phyloP scores from a whole-genome alignment of 176 grass and related monocot species.

The Canna indica region DNA sequence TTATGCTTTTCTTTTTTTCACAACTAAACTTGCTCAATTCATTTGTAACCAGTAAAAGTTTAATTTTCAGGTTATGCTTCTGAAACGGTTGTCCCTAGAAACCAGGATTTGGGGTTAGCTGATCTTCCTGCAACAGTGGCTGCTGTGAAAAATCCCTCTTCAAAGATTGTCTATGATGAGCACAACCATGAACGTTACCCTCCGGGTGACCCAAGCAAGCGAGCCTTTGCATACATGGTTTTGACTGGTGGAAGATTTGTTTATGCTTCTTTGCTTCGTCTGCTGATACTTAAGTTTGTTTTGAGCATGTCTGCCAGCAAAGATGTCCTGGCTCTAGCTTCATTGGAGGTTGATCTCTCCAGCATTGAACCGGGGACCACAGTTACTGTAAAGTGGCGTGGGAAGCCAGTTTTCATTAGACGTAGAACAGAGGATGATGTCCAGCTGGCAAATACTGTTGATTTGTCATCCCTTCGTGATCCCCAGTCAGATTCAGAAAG shows the following conservation, averaged over 20 bases:
- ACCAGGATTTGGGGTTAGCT: neutral
- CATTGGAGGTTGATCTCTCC: conserved; percentile 14
- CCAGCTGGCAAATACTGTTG: neutral
- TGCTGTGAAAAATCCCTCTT: conserved; percentile 10
- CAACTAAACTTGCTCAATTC: neutral
- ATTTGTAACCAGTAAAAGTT: neutral
- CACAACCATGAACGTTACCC: conserved; percentile 10
- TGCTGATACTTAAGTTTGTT: conserved; percentile 10
- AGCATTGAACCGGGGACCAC: conserved; percentile 9
- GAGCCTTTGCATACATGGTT: conserved; percentile 13
- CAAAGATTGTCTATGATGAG: conserved; percentile 17
- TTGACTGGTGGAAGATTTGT: conserved; percentile 17
- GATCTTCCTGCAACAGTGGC: conserved; percentile 13
- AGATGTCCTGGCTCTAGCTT: conserved; percentile 15
- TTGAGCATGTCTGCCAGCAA: conserved; percentile 19
- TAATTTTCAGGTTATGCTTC: conserved; percentile 5
- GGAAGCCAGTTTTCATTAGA: conserved; percentile 17
- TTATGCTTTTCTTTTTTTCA: too few species aligned
- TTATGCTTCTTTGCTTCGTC: conserved; percentile 15
- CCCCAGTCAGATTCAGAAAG: conserved; percentile 11
- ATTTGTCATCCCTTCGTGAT: conserved; percentile 10
- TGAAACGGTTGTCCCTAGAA: neutral
- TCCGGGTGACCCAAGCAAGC: conserved; percentile 14
- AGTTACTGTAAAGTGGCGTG: conserved; percentile 16
- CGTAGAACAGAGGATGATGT: conserved; percentile 7